Conservation (phyloP, 257 asterid genomes). For the Striga asiatica region DNA sequence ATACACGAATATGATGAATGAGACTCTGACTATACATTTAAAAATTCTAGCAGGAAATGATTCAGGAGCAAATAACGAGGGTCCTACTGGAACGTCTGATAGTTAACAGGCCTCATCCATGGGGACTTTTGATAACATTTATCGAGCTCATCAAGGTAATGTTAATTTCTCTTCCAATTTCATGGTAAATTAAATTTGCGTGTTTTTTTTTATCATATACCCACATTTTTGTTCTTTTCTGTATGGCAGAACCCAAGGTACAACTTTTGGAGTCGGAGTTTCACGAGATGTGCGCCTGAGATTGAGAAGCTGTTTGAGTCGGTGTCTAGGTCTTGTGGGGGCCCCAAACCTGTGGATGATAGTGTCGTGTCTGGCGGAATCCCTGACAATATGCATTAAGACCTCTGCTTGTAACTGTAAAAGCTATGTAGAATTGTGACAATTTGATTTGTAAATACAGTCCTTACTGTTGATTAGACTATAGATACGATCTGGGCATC, state of each 20-base stretch:
- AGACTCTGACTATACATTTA: too few relatives aligned
- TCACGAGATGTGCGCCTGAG: slow-evolving; percentile 93
- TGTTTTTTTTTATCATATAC: background rate
- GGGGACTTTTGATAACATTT: slow-evolving; percentile 91
- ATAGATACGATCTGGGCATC: too few relatives aligned
- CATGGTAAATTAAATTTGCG: background rate
- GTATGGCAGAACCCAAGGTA: slow-evolving; percentile 68
- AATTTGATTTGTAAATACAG: background rate
- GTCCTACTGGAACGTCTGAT: slow-evolving; percentile 78
- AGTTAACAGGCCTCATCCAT: slow-evolving; percentile 89
- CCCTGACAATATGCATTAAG: slow-evolving; percentile 53
- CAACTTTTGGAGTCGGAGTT: slow-evolving; percentile 85
- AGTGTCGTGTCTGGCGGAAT: slow-evolving; percentile 58
- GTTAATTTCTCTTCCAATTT: background rate
- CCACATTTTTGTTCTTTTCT: background rate
- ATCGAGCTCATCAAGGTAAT: slow-evolving; percentile 85
- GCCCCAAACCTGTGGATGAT: slow-evolving; percentile 79
- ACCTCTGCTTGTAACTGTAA: background rate
- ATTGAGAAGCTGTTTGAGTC: slow-evolving; percentile 88
- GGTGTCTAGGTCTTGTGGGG: slow-evolving; percentile 89
- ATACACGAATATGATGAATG: too few relatives aligned
- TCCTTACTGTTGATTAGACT: background rate
- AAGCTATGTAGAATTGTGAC: background rate
- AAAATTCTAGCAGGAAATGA: slow-evolving; percentile 85
- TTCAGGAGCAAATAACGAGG: slow-evolving; percentile 93